Conservation (phyloP, 139 green algal genomes). For the Mychonastes homosphaera region DNA sequence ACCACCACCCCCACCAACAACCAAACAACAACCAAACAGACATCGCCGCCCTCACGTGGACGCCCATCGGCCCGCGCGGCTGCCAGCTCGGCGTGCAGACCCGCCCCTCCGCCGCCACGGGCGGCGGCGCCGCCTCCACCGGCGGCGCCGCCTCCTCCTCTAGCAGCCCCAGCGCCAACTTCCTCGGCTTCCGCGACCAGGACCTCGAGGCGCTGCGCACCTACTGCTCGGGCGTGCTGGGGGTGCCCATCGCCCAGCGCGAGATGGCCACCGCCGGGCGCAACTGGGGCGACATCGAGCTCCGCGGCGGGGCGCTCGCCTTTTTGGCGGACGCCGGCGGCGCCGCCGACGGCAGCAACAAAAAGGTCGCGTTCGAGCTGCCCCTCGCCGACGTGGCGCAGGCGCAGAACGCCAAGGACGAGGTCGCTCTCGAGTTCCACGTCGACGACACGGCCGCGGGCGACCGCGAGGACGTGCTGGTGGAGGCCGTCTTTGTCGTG, state of each 20-base stretch:
- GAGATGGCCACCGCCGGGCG: constrained; percentile 29
- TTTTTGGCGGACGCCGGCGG: constrained; percentile 67
- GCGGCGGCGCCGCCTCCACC: no score
- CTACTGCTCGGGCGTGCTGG: constrained; percentile 16
- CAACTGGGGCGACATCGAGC: constrained; percentile 61
- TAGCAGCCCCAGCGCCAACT: constrained; percentile 45
- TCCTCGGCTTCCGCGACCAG: constrained; percentile 62
- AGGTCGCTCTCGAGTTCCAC: constrained; percentile 88
- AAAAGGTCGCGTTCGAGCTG: constrained; percentile 73
- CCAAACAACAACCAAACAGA: constrained; percentile 30
- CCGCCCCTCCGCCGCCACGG: constrained; percentile 1
- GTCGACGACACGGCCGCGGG: constrained; percentile 67
- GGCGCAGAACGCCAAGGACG: constrained; percentile 60
- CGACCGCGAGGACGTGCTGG: constrained; percentile 67
- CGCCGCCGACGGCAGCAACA: no score
- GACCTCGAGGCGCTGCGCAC: constrained; percentile 23
- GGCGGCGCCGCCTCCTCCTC: no score
- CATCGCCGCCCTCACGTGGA: constrained; percentile 56
- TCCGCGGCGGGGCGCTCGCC: constrained; percentile 53
- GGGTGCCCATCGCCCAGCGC: constrained; percentile 2
- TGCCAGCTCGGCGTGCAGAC: constrained; percentile 49
- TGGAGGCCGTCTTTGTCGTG: constrained; percentile 79
- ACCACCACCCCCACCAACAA: neutral
- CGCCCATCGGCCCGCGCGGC: constrained; percentile 24
- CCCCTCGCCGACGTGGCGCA: constrained; percentile 70